Base-by-base conservation (phyloP, 2,329 filamentous ascomycete species). In the Colletotrichum karsti region DNA sequence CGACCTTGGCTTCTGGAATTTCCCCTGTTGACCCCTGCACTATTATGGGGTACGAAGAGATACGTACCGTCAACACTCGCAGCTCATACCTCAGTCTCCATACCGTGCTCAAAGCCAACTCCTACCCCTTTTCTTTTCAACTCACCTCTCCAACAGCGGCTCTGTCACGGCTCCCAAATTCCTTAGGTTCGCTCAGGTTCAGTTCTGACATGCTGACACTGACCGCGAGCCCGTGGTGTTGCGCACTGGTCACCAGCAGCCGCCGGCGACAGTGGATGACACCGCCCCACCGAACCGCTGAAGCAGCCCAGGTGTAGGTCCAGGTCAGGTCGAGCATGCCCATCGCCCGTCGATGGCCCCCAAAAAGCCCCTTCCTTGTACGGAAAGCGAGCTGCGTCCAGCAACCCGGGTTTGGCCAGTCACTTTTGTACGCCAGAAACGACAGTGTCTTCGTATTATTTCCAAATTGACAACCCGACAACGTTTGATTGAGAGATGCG, bases 341-440 rank as follows among this genome's bases (percentile, higher is more conserved):
- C 64, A 60, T 60, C 60, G 64, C 26, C 59, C 64, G 64, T 60
- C 60, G 46, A 65, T 67, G 53, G 60, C 60, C 64, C 64, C 64
- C 60, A 54, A 64, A 67, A 67, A 37, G 44, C 60, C 53, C 61
- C 59, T 59, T 60, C 46, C 28, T 67, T 53, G 18, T 46, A 37
- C 26, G 63, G 58, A 33, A 50, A n/a, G 50, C 22, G 30, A 30
- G 35, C 50, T 53, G 28, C 50, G 9, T 53, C 13, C 50, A 33
- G n/a, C 50, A 22, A 13, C 18, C 42, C 13, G 10, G 50, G 50
- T 53, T 37, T 33, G 22, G 44, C 44, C 13, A 26, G 44, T 44
- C 33, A 12, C 33, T 35, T 35, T 13, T 35, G 10, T 35, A 8
- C 10, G 33, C 6, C 10, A 12, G 33, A 35, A 9, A 35, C 33